Evolutionary conservation across 179 eudicot genomes (phyloP).

Genomic region (Carnegiea gigantea): DNA sequence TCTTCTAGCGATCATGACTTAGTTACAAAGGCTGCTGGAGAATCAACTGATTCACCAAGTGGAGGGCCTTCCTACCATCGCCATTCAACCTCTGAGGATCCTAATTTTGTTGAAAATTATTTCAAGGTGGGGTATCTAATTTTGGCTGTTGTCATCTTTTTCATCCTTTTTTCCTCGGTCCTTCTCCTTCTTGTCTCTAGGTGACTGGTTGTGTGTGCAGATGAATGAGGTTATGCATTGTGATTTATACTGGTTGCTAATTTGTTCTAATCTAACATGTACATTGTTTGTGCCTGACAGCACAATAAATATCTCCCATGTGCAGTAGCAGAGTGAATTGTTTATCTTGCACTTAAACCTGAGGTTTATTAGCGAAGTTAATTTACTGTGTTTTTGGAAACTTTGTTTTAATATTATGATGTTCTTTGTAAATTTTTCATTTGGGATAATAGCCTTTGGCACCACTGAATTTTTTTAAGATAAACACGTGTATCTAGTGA

Average conservation of each 20-base stretch:
- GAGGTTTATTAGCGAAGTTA: not conserved
- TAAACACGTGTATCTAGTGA: not conserved
- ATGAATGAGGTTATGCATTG: not conserved
- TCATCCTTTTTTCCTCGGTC: not conserved
- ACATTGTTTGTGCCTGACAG: not conserved
- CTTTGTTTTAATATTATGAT: not conserved
- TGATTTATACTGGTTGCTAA: not conserved
- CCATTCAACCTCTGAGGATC: slow-evolving; percentile 75
- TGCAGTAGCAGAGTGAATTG: not conserved
- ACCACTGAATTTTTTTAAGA: no score
- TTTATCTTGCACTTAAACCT: not conserved
- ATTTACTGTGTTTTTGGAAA: not conserved
- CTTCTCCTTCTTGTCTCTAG: not conserved
- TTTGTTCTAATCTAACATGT: not conserved
- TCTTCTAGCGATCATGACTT: slow-evolving; percentile 33
- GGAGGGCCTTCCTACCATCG: slow-evolving; percentile 38
- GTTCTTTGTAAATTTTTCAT: not conserved
- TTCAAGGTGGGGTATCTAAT: slow-evolving; percentile 57
- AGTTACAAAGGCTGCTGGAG: slow-evolving; percentile 30
- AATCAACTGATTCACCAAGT: slow-evolving; percentile 41
- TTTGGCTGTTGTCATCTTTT: not conserved
- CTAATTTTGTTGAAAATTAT: slow-evolving; percentile 91
- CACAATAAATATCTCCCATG: not conserved
- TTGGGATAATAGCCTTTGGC: no score
- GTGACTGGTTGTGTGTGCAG: not conserved